Percentiles rank a stretch among this genome's conserved stretches.
These are phyloP conservation scores for Pseudogymnoascus sp. DNA, from an alignment of 2,329 filamentous ascomycete species.

Conservation along the genomic window DNA sequence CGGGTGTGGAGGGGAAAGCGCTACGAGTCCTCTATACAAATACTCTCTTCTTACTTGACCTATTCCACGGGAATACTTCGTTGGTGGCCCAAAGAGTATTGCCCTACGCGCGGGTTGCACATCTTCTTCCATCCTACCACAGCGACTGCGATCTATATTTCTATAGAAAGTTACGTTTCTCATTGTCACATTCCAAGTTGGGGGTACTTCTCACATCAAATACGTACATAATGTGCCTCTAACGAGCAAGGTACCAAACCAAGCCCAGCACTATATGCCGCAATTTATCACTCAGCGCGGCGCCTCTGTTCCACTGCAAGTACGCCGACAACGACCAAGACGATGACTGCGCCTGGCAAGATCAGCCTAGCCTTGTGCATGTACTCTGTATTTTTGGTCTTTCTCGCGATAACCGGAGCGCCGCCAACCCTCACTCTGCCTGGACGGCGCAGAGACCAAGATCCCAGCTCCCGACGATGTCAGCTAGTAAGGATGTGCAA, in stretches of 20 bases:
- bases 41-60: neutral
- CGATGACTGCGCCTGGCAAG: conserved; percentile 6
- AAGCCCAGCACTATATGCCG: conserved; percentile 5
- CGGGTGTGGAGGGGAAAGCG: conserved; percentile 6
- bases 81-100: neutral
- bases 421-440: neutral
- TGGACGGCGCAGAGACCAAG: neutral
- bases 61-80: neutral
- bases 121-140: neutral
- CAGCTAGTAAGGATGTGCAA: conserved; percentile 3
- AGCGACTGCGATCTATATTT: neutral
- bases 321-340: neutral
- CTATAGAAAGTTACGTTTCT: neutral
- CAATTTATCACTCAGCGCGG: neutral
- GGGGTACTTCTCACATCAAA: conserved; percentile 1
- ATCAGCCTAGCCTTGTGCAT: neutral
- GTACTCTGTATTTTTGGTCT: neutral
- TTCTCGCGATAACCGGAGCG: conserved; percentile 5
- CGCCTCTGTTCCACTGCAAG: neutral
- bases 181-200: neutral
- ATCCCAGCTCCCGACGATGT: neutral
- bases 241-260: conserved; percentile 1
- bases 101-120: neutral
- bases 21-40: neutral
- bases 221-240: neutral